These are phyloP conservation scores for Solanum hybrid DNA, from an alignment of 305 asterid species.

Conservation along the genomic window DNA sequence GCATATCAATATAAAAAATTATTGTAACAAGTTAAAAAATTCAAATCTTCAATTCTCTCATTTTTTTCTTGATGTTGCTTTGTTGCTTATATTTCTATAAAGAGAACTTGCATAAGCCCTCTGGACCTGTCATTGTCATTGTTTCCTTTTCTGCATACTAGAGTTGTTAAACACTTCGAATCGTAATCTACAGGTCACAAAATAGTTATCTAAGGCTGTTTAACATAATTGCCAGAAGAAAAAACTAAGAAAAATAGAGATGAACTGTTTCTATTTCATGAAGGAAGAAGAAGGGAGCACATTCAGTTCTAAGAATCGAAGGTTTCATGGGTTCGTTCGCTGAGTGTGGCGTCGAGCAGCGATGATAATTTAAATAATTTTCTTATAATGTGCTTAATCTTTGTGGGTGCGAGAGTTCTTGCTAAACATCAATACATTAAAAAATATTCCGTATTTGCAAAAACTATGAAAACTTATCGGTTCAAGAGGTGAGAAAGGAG, in stretches of 20 bases:
- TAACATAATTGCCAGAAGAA: not conserved
- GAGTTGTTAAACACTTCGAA: not conserved
- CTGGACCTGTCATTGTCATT: not conserved
- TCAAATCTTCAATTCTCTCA: not conserved
- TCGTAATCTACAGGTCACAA: not conserved
- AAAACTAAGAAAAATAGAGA: not conserved
- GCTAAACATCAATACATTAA: not conserved
- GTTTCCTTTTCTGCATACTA: not conserved
- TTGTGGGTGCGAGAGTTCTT: not conserved
- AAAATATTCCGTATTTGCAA: not conserved
- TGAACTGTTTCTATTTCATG: constrained; percentile 81
- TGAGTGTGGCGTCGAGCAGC: constrained; percentile 71
- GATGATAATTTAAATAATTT: not conserved
- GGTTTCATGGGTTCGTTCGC: constrained; percentile 67
- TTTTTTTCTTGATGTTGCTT: not conserved
- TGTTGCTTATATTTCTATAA: not conserved
- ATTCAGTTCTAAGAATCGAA: constrained; percentile 43
- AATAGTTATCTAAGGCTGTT: not conserved
- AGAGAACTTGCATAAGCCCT: not conserved
- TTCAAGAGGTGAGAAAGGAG: not conserved
- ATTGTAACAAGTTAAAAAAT: not conserved
- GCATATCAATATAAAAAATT: not conserved
- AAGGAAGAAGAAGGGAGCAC: constrained; percentile 30
- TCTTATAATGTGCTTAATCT: not conserved
- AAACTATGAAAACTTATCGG: not conserved